These are phyloP conservation scores for Microbotryum silenes-acaulis DNA, from an alignment of 1,284 basidiomycete genomes.

Conservation along the genomic window DNA sequence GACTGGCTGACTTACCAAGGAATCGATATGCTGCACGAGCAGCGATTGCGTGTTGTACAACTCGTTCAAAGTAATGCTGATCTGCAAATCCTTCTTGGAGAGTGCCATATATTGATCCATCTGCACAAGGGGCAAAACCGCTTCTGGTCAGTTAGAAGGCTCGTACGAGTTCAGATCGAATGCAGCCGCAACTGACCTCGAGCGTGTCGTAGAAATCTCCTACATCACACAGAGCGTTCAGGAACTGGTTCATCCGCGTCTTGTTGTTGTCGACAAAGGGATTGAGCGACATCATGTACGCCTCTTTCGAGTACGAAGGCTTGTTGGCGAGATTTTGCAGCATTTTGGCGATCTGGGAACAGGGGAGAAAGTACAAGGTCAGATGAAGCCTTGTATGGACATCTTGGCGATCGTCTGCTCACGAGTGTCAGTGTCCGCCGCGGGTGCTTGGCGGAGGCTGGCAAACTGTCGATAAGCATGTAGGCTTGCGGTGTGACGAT, in stretches of 20 bases:
- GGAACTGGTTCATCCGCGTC: constrained; percentile 89
- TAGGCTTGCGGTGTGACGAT: constrained; percentile 99
- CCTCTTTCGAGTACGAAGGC: constrained; percentile 94
- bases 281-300: constrained; percentile 96
- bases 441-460: constrained; percentile 76
- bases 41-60: constrained; percentile 45
- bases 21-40: constrained; percentile 86
- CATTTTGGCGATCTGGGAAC: constrained; percentile 89
- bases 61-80: constrained; percentile 99
- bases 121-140: constrained; percentile 42
- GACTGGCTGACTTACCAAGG: constrained; percentile 56
- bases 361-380: not conserved
- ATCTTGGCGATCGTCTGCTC: constrained; percentile 32
- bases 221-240: constrained; percentile 94
- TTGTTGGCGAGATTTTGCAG: constrained; percentile 98
- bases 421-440: constrained; percentile 90
- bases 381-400: not conserved
- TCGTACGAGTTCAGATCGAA: not conserved
- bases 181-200: constrained; percentile 55
- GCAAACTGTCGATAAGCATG: constrained; percentile 96
- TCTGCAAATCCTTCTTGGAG: constrained; percentile 95
- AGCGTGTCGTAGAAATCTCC: constrained; percentile 98
- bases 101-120: constrained; percentile 99
- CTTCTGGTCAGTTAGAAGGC: constrained; percentile 1
- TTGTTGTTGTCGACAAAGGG: constrained; percentile 99